phyloP scores from a whole-genome alignment of 2,329 filamentous ascomycete species.

The Parafenestella ontariensis region DNA sequence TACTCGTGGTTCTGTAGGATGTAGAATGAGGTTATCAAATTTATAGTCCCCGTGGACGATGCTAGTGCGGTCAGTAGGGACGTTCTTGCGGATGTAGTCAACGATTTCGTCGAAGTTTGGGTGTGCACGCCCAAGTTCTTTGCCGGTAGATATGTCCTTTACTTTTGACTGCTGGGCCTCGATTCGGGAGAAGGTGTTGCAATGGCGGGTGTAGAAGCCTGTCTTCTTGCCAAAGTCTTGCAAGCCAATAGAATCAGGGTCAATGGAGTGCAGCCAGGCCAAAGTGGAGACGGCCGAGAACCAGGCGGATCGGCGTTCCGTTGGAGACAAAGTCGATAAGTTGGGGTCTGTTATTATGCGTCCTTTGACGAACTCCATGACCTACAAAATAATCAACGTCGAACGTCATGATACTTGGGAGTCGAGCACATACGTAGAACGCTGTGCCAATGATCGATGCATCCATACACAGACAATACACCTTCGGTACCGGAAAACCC shows the following conservation, averaged over 20 bases:
- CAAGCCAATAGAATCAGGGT: conserved; percentile 71
- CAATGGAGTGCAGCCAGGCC: conserved; percentile 81
- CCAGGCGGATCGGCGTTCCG: conserved; percentile 62
- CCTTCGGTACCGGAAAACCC: conserved; percentile 84
- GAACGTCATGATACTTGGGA: background rate
- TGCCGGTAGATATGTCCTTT: conserved; percentile 72
- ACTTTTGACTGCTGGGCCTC: conserved; percentile 77
- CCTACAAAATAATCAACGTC: conserved; percentile 38
- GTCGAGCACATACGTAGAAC: conserved; percentile 68
- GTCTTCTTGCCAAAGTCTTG: conserved; percentile 72
- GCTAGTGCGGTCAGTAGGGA: conserved; percentile 75
- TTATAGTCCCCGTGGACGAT: conserved; percentile 96
- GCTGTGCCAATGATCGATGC: conserved; percentile 78
- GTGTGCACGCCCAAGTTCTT: conserved; percentile 72
- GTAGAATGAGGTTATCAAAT: conserved; percentile 70
- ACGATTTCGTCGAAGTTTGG: conserved; percentile 83
- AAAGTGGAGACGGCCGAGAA: conserved; percentile 73
- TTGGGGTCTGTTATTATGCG: conserved; percentile 89
- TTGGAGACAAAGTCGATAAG: conserved; percentile 71
- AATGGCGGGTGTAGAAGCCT: conserved; percentile 85
- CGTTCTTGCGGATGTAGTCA: conserved; percentile 71
- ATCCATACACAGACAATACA: conserved; percentile 87
- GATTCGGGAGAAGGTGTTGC: conserved; percentile 80
- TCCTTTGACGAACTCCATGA: conserved; percentile 94
- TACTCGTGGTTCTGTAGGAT: conserved; percentile 82